Percentiles rank a stretch among this genome's conserved stretches.
Conservation (phyloP, 73 alveolate genomes). For the Paramecium pentaurelia region DNA sequence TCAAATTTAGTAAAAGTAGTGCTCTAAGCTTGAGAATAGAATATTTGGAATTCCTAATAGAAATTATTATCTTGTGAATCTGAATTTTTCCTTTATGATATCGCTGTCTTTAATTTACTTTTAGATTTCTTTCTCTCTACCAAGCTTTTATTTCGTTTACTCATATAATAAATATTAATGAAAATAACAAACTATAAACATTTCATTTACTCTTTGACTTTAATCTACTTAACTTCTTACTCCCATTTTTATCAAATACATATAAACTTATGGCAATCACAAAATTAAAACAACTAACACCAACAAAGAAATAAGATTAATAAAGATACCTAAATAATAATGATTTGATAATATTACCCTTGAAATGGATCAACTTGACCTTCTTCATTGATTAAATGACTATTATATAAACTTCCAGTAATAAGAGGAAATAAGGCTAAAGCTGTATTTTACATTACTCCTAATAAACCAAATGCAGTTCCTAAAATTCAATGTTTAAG, state of each 20-base stretch:
- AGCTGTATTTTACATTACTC: constrained; percentile 2
- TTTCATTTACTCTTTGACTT: neutral
- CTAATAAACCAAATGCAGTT: constrained; percentile 16
- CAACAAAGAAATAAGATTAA: constrained; percentile 13
- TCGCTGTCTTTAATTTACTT: neutral
- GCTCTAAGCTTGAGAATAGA: neutral
- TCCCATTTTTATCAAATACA: neutral
- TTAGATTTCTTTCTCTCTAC: neutral
- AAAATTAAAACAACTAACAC: neutral
- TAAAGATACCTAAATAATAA: neutral
- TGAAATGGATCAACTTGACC: constrained; percentile 5
- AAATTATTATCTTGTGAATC: neutral
- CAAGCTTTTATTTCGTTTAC: neutral
- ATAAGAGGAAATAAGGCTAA: neutral
- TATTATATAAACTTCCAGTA: neutral
- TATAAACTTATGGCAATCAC: neutral
- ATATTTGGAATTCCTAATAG: neutral
- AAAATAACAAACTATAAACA: neutral
- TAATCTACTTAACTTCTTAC: constrained; percentile 1
- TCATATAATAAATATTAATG: neutral
- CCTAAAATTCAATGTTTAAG: neutral
- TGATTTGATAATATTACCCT: neutral
- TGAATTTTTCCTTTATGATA: neutral
- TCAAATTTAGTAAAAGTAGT: neutral
- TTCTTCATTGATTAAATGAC: neutral